Percentiles rank a stretch among this genome's conserved stretches.
Conservation (phyloP, 2,329 filamentous ascomycete genomes). For the Colletotrichum higginsianum region DNA sequence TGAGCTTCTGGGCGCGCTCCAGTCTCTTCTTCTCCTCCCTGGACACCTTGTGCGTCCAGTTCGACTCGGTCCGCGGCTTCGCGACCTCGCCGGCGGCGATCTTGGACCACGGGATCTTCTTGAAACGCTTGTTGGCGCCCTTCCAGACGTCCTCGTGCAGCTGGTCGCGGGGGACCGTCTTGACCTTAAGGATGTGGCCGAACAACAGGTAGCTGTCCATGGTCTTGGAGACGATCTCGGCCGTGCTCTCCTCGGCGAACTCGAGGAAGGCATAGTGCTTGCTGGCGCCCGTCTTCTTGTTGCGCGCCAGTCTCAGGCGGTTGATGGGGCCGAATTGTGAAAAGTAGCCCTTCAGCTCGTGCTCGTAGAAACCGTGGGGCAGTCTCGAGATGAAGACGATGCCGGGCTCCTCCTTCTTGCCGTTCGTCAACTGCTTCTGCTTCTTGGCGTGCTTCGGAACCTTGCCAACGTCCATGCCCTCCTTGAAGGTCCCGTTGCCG, state of each 20-base stretch:
- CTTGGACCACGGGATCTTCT: slow-evolving; percentile 81
- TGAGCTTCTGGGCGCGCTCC: slow-evolving; percentile 80
- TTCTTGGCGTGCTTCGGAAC: slow-evolving; percentile 65
- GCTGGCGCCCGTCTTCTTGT: slow-evolving; percentile 89
- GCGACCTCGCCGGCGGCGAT: slow-evolving; percentile 84
- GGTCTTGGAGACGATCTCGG: slow-evolving; percentile 91
- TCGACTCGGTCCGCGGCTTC: slow-evolving; percentile 78
- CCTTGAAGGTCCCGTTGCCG: slow-evolving; percentile 57
- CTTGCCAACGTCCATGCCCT: slow-evolving; percentile 67
- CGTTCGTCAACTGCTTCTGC: slow-evolving; percentile 52
- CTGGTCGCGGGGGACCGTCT: slow-evolving; percentile 81
- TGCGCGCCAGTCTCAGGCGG: slow-evolving; percentile 81
- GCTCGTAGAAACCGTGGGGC: slow-evolving; percentile 95
- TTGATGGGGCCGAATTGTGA: slow-evolving; percentile 90
- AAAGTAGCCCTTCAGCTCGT: slow-evolving; percentile 95
- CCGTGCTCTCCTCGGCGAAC: slow-evolving; percentile 83
- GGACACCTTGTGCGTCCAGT: slow-evolving; percentile 83
- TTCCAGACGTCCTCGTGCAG: slow-evolving; percentile 89
- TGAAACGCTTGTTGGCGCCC: slow-evolving; percentile 91
- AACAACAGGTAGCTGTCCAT: slow-evolving; percentile 99
- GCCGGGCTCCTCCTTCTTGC: slow-evolving; percentile 72
- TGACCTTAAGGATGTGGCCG: slow-evolving; percentile 92
- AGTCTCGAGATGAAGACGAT: slow-evolving; percentile 93
- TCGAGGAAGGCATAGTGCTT: slow-evolving; percentile 98
- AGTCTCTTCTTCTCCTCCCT: slow-evolving; percentile 80